Base-by-base conservation (phyloP, 176 grass and related monocot species). In the Coix lacrymajobi region DNA sequence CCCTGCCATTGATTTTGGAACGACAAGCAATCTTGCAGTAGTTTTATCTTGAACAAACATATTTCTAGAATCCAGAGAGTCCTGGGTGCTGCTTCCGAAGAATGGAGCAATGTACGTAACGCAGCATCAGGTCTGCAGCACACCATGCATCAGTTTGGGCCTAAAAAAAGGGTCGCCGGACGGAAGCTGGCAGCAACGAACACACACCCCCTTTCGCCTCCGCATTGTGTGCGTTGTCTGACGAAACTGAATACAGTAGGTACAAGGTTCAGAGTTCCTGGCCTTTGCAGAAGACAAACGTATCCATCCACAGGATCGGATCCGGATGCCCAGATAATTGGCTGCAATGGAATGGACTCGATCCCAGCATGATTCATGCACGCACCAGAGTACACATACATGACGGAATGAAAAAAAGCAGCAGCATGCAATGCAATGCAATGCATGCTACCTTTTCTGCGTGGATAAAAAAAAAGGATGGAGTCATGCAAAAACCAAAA, bases 401-500 rank as follows among this genome's bases (percentile, higher is more conserved):
- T 36, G 44, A 36, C 49, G 26, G 28, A 32, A 28, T 57, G 28
- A n/a, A n/a, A n/a, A n/a, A n/a, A n/a, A n/a, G 14, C 45, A 7
- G 17, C 6, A 2, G 9, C 11, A 8, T 12, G 11, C 9, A 43
- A 60, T 26, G 75, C 83, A 51, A 39, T 37, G 75, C 54, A 71
- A 49, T 20, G 28, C 63, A 38, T 45, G 20, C 62, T 22, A 22
- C 63, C 79, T 87, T 81, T 81, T 82, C 46, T 87, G 15, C 49
- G 33, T 1, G 20, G 62, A n/a, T 20, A 85, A 75, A 52, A 2
- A 48, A 43, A 8, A 69, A 69, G 33, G 20, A n/a, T 54, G 20
- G 20, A 3, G 29, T 69, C 29, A 8, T 38, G n/a, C 29, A 68
- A 69, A 62, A 49, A 60, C 2, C 4, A 16, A 3, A 45, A 14